phyloP scores from a whole-genome alignment of 768 basidiomycete genomes.

The Mycena epipterygia region DNA sequence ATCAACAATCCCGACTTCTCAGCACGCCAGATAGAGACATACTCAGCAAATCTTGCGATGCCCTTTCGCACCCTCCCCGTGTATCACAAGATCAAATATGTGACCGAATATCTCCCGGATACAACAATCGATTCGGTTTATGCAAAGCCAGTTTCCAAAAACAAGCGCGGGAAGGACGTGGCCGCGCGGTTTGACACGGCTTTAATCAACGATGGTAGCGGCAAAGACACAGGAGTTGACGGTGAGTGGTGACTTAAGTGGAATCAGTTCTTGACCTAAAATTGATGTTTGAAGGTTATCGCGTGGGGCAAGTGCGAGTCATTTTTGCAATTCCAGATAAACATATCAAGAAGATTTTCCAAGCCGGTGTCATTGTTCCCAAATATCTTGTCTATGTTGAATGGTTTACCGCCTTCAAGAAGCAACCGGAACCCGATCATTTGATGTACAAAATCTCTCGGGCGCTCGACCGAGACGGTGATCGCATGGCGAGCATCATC shows the following conservation, averaged over 20 bases:
- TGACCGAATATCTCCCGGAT: neutral
- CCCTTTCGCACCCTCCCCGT: neutral
- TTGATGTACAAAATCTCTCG: conserved; percentile 39
- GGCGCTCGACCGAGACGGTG: neutral
- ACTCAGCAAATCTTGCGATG: neutral
- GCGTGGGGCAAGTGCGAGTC: neutral
- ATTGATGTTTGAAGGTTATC: neutral
- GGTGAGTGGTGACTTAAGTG: neutral
- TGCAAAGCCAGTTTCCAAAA: neutral
- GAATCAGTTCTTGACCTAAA: neutral
- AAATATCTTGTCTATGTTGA: conserved; percentile 29
- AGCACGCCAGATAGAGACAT: neutral
- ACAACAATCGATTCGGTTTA: neutral
- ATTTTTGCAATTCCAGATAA: neutral
- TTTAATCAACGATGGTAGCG: neutral
- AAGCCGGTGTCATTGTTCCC: neutral
- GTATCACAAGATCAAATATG: conserved; percentile 2
- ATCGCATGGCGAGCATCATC: conserved; percentile 12
- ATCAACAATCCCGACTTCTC: neutral
- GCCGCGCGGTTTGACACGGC: neutral
- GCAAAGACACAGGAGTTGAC: neutral
- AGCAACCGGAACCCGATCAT: conserved; percentile 33
- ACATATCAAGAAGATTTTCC: neutral
- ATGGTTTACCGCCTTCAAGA: conserved; percentile 27
- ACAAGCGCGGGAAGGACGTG: neutral